These are phyloP conservation scores for Lippia alba DNA, from an alignment of 305 asterid genomes.

Conservation along the genomic window DNA sequence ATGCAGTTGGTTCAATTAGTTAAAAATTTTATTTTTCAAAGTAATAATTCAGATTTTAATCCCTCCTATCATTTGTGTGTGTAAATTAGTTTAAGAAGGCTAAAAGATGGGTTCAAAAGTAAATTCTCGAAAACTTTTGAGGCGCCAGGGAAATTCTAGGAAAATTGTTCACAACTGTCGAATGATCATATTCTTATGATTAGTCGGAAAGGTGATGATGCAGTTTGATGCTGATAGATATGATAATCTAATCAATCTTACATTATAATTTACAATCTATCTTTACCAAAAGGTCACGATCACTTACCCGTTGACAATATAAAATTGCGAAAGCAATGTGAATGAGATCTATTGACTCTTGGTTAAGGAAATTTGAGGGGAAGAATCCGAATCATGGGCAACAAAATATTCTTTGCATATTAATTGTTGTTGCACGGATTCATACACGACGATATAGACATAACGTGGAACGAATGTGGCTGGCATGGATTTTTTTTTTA, in stretches of 20 bases:
- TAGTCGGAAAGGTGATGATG: background rate
- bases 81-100: too few relatives aligned
- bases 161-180: background rate
- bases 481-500: too few relatives aligned
- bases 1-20: too few relatives aligned
- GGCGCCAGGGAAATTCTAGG: background rate
- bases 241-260: slow-evolving; percentile 22
- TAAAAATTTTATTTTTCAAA: too few relatives aligned
- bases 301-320: slow-evolving; percentile 14
- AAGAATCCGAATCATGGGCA: background rate
- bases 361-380: too few relatives aligned
- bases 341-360: too few relatives aligned
- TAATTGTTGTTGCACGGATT: background rate
- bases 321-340: background rate
- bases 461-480: too few relatives aligned
- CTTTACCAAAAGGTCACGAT: slow-evolving; percentile 32
- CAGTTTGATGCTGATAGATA: background rate
- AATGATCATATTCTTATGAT: slow-evolving; percentile 6
- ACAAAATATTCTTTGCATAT: background rate
- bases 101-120: slow-evolving; percentile 8
- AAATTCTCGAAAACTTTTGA: background rate
- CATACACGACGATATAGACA: too few relatives aligned
- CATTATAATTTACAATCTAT: background rate
- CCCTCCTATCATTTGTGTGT: too few relatives aligned
- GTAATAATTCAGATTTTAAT: too few relatives aligned